A percentile compares a stretch with the other conserved stretches of the same genome.
These are phyloP conservation scores for Ogataea methanolica DNA, from an alignment of 805 yeast genomes.

Conservation along the genomic window DNA sequence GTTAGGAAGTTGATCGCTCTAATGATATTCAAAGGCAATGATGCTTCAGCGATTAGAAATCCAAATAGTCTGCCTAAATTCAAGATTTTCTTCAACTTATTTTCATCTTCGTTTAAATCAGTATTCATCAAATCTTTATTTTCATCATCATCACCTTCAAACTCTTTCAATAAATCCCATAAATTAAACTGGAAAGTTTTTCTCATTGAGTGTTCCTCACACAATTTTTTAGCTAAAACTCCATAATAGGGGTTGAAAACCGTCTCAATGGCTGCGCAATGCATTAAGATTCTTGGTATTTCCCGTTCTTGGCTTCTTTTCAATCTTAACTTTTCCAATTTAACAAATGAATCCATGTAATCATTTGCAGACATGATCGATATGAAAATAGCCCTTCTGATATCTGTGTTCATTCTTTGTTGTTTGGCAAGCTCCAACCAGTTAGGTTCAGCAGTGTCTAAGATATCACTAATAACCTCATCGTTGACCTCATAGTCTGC, in stretches of 20 bases:
- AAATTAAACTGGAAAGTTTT: constrained; percentile 84
- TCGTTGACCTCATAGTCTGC: constrained; percentile 32
- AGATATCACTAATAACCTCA: constrained; percentile 49
- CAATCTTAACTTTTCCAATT: constrained; percentile 72
- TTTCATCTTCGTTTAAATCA: constrained; percentile 51
- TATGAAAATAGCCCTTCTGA: constrained; percentile 88
- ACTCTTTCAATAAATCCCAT: constrained; percentile 79
- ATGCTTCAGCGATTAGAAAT: constrained; percentile 63
- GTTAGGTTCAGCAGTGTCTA: constrained; percentile 72
- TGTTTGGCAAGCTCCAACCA: constrained; percentile 83
- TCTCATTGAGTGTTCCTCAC: constrained; percentile 67
- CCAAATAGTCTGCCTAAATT: constrained; percentile 84
- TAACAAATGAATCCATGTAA: constrained; percentile 79
- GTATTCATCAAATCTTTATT: constrained; percentile 13
- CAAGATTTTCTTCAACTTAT: constrained; percentile 52
- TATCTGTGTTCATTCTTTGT: constrained; percentile 93
- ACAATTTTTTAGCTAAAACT: constrained; percentile 67
- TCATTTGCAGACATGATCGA: constrained; percentile 95
- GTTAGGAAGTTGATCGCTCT: constrained; percentile 71
- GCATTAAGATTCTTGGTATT: constrained; percentile 78
- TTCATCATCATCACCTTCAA: constrained; percentile 48
- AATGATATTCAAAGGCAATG: constrained; percentile 67
- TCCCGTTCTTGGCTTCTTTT: constrained; percentile 81
- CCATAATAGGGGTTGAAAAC: constrained; percentile 89
- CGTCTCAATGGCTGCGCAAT: constrained; percentile 81